Evolutionary conservation across 2,329 filamentous ascomycete genomes (phyloP).

Genomic region (Neonectria magnoliae): DNA sequence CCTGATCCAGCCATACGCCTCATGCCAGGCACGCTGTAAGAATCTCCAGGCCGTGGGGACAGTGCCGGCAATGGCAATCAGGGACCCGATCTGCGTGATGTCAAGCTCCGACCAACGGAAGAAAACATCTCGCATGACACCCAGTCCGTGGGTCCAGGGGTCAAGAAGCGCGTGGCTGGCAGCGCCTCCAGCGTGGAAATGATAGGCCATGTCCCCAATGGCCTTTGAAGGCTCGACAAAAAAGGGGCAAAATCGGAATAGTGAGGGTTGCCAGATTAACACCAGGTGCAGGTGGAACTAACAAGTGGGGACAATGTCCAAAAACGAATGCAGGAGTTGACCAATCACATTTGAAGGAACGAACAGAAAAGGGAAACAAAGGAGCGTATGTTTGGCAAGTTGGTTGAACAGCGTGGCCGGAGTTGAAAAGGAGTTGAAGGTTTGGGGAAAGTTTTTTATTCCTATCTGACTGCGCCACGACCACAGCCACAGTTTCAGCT

Average conservation of each 20-base stretch:
- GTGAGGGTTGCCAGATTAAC: neutral
- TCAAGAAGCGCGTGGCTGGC: constrained; percentile 37
- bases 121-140: constrained; percentile 50
- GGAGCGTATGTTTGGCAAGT: constrained; percentile 12
- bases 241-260: neutral
- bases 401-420: neutral
- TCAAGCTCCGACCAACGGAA: constrained; percentile 56
- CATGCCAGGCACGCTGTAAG: constrained; percentile 48
- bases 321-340: constrained; percentile 4
- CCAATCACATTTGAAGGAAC: constrained; percentile 35
- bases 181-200: constrained; percentile 35
- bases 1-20: constrained; percentile 53
- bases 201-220: constrained; percentile 31
- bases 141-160: constrained; percentile 47
- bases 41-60: constrained; percentile 53
- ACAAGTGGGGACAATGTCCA: neutral
- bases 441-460: constrained; percentile 23
- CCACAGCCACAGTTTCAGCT: constrained; percentile 17
- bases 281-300: neutral
- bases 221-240: neutral
- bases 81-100: constrained; percentile 56
- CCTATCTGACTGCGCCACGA: constrained; percentile 14
- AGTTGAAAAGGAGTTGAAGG: constrained; percentile 4
- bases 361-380: constrained; percentile 29
- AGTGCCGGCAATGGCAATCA: constrained; percentile 56